Evolutionary conservation across 129 eudicot genomes (phyloP).

Genomic region (Tagetes erecta): DNA sequence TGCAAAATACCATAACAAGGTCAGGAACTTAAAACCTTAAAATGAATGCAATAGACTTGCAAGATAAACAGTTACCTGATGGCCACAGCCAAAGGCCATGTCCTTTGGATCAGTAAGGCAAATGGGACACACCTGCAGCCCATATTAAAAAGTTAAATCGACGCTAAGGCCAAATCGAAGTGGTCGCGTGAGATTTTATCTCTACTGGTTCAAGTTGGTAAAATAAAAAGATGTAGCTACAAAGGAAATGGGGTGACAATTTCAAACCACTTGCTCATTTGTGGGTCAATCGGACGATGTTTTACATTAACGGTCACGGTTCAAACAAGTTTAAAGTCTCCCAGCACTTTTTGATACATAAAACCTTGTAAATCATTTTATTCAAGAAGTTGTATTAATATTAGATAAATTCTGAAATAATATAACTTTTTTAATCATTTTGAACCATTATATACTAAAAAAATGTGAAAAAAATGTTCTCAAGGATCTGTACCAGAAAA

Average conservation of each 20-base stretch:
- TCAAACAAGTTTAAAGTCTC: neutral
- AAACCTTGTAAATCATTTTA: neutral
- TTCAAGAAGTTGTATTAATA: neutral
- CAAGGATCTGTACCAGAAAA: neutral
- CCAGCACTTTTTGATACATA: neutral
- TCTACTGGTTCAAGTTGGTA: neutral
- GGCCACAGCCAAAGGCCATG: constrained; percentile 97
- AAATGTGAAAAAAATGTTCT: neutral
- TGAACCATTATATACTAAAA: neutral
- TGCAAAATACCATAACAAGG: constrained; percentile 28
- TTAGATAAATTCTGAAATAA: neutral
- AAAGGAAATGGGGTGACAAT: neutral
- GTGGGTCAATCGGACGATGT: neutral
- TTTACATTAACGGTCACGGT: neutral
- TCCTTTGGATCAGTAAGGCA: constrained; percentile 65
- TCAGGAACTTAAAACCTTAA: neutral
- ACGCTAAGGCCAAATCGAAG: neutral
- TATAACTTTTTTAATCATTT: neutral
- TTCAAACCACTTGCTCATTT: neutral
- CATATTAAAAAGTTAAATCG: neutral
- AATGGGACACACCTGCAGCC: constrained; percentile 73
- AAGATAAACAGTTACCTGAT: constrained; percentile 58
- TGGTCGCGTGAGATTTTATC: neutral
- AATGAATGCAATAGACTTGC: neutral
- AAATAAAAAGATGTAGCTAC: neutral